These are phyloP conservation scores for Mortierella sp. DNA, from an alignment of 371 early-diverging fungal species.

Conservation along the genomic window DNA sequence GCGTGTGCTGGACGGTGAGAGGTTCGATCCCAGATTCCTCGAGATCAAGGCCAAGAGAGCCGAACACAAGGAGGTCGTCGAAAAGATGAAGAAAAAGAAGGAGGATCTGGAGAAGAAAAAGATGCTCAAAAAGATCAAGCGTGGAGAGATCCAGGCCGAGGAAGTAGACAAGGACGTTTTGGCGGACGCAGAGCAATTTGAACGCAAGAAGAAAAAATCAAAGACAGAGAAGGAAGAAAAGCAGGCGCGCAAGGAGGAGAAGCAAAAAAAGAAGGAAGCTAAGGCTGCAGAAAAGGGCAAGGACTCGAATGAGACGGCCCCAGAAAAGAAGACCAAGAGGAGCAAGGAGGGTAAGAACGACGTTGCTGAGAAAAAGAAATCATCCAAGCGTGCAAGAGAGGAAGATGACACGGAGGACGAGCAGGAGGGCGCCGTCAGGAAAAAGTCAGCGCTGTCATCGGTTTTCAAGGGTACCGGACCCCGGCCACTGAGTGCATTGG, in stretches of 20 bases:
- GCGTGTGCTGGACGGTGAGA: constrained; percentile 82
- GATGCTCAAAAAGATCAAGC: constrained; percentile 46
- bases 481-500: constrained; percentile 33
- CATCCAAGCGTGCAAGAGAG: constrained; percentile 35
- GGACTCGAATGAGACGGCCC: constrained; percentile 15
- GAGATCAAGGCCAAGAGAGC: constrained; percentile 64
- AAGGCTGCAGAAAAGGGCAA: constrained; percentile 15
- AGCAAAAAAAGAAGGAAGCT: constrained; percentile 35
- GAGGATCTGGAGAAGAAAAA: constrained; percentile 52
- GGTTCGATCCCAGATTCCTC: constrained; percentile 85
- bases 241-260: constrained; percentile 42
- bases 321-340: constrained; percentile 6
- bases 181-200: constrained; percentile 48
- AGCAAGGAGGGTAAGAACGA: constrained; percentile 19
- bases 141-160: constrained; percentile 46
- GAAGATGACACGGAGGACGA: constrained; percentile 5
- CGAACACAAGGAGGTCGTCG: constrained; percentile 43
- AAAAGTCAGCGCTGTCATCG: constrained; percentile 37
- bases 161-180: constrained; percentile 30
- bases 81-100: constrained; percentile 45
- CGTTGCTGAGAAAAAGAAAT: constrained; percentile 14
- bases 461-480: constrained; percentile 49
- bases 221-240: constrained; percentile 42
- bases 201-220: constrained; percentile 49
- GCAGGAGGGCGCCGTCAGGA: constrained; percentile 11